A percentile compares a stretch with the other conserved stretches of the same genome.
These are phyloP conservation scores for Jamesozyma piceae DNA, from an alignment of 805 yeast species.

Conservation along the genomic window DNA sequence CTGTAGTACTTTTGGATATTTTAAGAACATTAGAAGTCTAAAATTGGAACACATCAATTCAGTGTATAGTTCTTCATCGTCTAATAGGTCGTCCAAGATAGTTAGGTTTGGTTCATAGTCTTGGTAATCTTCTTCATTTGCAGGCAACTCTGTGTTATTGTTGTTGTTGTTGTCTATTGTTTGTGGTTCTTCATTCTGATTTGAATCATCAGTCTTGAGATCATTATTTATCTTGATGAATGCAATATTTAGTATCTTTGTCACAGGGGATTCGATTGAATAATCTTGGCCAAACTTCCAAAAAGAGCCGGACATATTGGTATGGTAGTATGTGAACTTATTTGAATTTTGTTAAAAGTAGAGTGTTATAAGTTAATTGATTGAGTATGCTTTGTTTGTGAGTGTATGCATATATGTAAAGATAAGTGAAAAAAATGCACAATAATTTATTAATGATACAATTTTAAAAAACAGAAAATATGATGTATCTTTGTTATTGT, in stretches of 20 bases:
- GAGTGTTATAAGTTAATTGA: no score
- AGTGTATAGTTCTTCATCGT: constrained; percentile 64
- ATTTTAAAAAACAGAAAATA: no score
- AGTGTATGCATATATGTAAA: no score
- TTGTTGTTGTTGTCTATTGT: constrained; percentile 20
- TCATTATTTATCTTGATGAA: constrained; percentile 23
- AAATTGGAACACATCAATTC: constrained; percentile 64
- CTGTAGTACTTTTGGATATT: constrained; percentile 67
- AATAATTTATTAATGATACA: no score
- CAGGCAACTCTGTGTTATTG: constrained; percentile 25
- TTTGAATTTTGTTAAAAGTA: no score
- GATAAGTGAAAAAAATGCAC: no score
- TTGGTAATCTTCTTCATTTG: constrained; percentile 27
- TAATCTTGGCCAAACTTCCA: constrained; percentile 57
- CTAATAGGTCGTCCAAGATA: constrained; percentile 49
- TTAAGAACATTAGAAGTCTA: constrained; percentile 64
- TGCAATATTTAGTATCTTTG: constrained; percentile 36
- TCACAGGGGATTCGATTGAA: constrained; percentile 45
- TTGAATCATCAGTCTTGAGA: background rate
- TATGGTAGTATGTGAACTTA: background rate
- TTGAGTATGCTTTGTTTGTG: no score
- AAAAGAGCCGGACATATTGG: constrained; percentile 42
- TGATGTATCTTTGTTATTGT: no score
- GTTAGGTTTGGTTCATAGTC: constrained; percentile 34
- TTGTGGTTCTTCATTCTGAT: constrained; percentile 27